Evolutionary conservation across 179 eudicot species (phyloP).

Genomic region (Silene vulgaris): DNA sequence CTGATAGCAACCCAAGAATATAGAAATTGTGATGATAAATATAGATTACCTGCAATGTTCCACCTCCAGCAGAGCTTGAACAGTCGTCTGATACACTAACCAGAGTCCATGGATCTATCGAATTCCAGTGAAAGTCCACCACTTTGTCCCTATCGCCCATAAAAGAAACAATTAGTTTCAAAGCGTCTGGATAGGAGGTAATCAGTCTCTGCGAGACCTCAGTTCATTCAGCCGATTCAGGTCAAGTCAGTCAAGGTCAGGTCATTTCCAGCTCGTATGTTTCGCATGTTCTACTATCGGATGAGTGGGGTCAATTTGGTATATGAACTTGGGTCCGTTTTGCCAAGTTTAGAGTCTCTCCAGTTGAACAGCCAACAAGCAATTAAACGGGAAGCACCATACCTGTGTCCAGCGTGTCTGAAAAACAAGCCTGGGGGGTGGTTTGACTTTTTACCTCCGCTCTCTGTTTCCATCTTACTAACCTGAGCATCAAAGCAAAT

Average conservation of each 20-base stretch:
- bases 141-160: constrained; percentile 62
- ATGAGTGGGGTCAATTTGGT: too few relatives aligned
- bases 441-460: constrained; percentile 25
- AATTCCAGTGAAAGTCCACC: constrained; percentile 89
- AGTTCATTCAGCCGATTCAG: too few relatives aligned
- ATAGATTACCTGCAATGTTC: constrained; percentile 68
- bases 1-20: background rate
- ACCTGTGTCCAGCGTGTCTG: constrained; percentile 48
- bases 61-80: constrained; percentile 70
- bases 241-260: too few relatives aligned
- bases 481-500: constrained; percentile 25
- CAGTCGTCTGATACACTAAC: constrained; percentile 89
- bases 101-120: constrained; percentile 82
- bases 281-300: too few relatives aligned
- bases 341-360: too few relatives aligned
- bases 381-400: constrained; percentile 13
- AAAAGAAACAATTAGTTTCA: background rate
- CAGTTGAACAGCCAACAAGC: background rate
- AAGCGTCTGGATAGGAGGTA: background rate
- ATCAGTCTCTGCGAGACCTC: background rate
- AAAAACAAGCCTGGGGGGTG: constrained; percentile 44
- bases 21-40: background rate
- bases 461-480: constrained; percentile 27
- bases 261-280: too few relatives aligned
- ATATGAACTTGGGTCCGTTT: too few relatives aligned